A percentile compares a stretch with the other conserved stretches of the same genome.
These are phyloP conservation scores for Phanerochaete carnosa DNA, from an alignment of 768 basidiomycete genomes.

Conservation along the genomic window DNA sequence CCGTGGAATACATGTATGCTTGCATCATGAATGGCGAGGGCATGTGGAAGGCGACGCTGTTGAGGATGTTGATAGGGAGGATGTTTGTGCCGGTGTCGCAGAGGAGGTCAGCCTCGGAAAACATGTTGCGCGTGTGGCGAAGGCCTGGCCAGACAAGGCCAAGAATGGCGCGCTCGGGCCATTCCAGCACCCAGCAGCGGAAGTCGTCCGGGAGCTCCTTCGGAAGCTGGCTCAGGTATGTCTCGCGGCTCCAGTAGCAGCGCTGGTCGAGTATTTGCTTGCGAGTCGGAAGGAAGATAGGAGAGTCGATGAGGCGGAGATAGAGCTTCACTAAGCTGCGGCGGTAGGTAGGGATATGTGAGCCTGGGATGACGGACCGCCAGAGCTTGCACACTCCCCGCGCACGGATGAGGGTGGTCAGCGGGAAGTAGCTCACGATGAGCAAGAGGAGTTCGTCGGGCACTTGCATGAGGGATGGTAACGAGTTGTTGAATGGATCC, in stretches of 20 bases:
- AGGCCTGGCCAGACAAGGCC: slow-evolving; percentile 22
- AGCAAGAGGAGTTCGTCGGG: slow-evolving; percentile 18
- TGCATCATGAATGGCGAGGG: neutral
- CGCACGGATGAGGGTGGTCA: slow-evolving; percentile 19
- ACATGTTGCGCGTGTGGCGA: neutral
- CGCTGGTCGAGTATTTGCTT: slow-evolving; percentile 13
- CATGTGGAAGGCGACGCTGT: neutral
- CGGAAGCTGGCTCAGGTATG: slow-evolving; percentile 12
- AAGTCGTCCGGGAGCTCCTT: slow-evolving; percentile 19
- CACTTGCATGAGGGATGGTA: neutral
- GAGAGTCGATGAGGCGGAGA: slow-evolving; percentile 11
- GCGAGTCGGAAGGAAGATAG: slow-evolving; percentile 17
- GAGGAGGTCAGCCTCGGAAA: neutral
- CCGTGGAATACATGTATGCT: neutral
- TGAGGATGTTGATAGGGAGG: neutral
- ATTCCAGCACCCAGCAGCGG: slow-evolving; percentile 23
- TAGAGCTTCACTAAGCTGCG: slow-evolving; percentile 21
- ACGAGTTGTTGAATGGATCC: neutral
- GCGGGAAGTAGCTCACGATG: slow-evolving; percentile 19
- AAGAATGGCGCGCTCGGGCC: slow-evolving; percentile 22
- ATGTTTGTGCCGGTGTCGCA: neutral
- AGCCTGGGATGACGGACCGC: slow-evolving; percentile 14
- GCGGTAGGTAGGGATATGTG: slow-evolving; percentile 17
- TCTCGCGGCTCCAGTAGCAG: slow-evolving; percentile 11
- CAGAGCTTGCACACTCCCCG: slow-evolving; percentile 19